A percentile compares a stretch with the other conserved stretches of the same genome.
Evolutionary conservation across 805 yeast species (phyloP).

Genomic region (Candida fluviatilis): DNA sequence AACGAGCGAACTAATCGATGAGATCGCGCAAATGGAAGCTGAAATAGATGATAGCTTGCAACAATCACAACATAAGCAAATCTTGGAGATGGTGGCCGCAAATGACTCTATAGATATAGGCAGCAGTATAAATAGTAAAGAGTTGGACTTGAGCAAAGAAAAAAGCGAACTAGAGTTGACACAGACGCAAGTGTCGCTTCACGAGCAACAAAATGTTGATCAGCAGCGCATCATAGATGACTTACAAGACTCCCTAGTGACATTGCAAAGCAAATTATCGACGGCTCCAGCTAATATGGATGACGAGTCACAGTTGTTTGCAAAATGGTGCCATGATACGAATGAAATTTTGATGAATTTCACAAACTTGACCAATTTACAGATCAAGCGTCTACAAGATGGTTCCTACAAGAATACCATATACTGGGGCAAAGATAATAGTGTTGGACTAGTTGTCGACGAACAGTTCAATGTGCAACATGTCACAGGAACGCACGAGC

Average conservation of each 20-base stretch:
- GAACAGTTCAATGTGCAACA: not conserved
- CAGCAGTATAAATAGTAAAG: not conserved
- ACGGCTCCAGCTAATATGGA: not conserved
- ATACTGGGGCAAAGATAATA: not conserved
- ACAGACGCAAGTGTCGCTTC: not conserved
- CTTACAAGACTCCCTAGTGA: not conserved
- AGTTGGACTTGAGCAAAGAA: not conserved
- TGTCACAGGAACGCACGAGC: not conserved
- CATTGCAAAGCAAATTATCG: not conserved
- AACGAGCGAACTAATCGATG: conserved; percentile 21
- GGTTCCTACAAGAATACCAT: not conserved
- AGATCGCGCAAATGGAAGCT: conserved; percentile 10
- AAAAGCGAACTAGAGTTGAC: not conserved
- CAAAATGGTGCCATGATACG: conserved; percentile 22
- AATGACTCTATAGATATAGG: not conserved
- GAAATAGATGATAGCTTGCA: conserved; percentile 3
- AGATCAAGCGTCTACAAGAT: not conserved
- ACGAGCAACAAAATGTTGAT: not conserved
- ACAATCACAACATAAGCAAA: conserved; percentile 3
- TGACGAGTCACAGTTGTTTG: conserved; percentile 8
- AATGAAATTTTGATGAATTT: conserved; percentile 13
- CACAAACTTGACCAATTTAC: not conserved
- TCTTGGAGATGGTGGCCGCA: not conserved
- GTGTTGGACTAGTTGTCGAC: not conserved
- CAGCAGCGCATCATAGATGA: not conserved